A percentile compares a stretch with the other conserved stretches of the same genome.
phyloP scores from a whole-genome alignment of 257 asterid genomes.

The Scutellaria galericulata region DNA sequence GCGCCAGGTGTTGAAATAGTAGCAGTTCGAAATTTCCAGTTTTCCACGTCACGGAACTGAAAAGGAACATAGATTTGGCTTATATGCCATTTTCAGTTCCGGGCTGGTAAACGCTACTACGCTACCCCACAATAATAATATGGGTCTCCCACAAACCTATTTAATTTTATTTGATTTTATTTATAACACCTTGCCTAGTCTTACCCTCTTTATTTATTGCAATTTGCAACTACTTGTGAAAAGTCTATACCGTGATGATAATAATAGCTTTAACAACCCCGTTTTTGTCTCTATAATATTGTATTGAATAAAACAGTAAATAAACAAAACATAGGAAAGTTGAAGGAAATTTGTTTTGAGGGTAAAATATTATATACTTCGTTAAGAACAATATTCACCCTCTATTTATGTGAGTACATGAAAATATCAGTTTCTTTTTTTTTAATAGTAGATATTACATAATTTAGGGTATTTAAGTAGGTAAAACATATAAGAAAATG shows the following conservation, averaged over 20 bases:
- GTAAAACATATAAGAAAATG: no score
- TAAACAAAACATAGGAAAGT: background rate
- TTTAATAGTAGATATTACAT: no score
- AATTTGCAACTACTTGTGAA: conserved; percentile 11
- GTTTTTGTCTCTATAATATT: background rate
- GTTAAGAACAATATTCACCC: no score
- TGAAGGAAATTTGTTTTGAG: no score
- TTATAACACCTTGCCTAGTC: background rate
- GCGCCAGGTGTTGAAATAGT: conserved; percentile 15
- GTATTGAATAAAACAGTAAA: no score
- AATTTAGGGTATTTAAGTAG: no score
- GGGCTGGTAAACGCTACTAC: conserved; percentile 40
- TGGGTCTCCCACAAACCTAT: conserved; percentile 26
- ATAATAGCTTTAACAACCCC: background rate
- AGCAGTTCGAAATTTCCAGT: background rate
- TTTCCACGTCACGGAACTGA: conserved; percentile 51
- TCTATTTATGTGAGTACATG: no score
- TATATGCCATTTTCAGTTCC: conserved; percentile 52
- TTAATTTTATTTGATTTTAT: no score
- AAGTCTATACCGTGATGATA: background rate
- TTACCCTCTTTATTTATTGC: background rate
- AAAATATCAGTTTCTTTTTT: no score
- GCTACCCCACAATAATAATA: conserved; percentile 34
- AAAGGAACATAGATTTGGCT: conserved; percentile 45
- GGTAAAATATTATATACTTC: no score